Evolutionary conservation across 2,329 filamentous ascomycete species (phyloP), one percentile per base, ranked within the genome.

Genomic region (Talaromyces sp.): DNA sequence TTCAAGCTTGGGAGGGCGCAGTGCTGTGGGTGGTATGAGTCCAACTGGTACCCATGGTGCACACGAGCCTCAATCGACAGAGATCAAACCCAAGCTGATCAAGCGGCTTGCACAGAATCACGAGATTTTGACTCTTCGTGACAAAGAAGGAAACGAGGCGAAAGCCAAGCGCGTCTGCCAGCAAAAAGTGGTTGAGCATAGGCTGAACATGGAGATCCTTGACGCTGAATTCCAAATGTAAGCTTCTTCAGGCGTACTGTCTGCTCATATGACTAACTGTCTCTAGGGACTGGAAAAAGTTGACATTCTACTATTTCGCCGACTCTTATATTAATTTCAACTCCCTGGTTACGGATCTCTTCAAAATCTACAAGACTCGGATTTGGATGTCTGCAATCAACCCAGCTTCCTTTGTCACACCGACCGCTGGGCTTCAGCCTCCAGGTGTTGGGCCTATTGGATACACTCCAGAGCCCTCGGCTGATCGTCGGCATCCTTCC

Each of bases 351-450:
- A 97, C 93, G 0, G 95, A 99, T 75, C 84, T 99, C 13, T 99
- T 98, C 86, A 98, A 98, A 80, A 94, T 98, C 68, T 99, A 98
- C 85, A 99, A 99, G 83, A 97, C 94, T 24, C 88, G 96, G 71
- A 99, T 99, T 73, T 99, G 95, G 95, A 97, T 99, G 92, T 98
- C 94, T 4, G 95, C 95, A 3, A 96, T 99, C 78, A 99, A 99
- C 75, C 95, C 95, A 8, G 95, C 94, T 5, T 97, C 94, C 0
- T 97, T 98, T 77, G 91, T 91, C 27, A 93, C 89, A 68, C 90
- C 91, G 19, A 88, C 87, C 3, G 82, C 91, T 58, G 90, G 90
- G 31, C 81, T 93, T 24, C 88, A 89, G 74, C 87, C 89, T 2
- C 87, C 89, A 1, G 89, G 87, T 68, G 86, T 87, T 9, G 89